Percentiles rank a stretch among this genome's conserved stretches.
Conservation (phyloP, 352 stramenopile species). For the Pythium guiyangense region DNA sequence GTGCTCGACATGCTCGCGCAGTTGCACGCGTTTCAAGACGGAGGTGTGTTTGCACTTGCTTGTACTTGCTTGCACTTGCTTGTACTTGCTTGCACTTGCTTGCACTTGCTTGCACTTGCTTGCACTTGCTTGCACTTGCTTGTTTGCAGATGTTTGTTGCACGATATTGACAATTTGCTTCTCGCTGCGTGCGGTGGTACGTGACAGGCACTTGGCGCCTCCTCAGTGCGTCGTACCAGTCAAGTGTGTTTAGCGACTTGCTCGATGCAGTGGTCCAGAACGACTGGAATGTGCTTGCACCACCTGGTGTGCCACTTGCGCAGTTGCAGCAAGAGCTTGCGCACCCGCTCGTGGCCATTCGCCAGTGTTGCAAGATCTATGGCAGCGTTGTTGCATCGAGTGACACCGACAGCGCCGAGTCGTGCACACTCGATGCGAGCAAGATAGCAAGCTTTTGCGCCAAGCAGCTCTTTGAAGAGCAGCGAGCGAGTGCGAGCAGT, state of each 20-base stretch:
- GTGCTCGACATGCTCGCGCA: constrained; percentile 51
- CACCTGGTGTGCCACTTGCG: constrained; percentile 36
- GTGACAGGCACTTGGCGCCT: constrained; percentile 46
- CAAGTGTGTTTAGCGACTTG: constrained; percentile 62
- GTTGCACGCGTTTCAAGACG: constrained; percentile 70
- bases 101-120: no score
- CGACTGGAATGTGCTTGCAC: constrained; percentile 48
- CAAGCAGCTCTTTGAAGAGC: constrained; percentile 69
- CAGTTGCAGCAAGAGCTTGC: constrained; percentile 29
- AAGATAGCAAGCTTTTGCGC: constrained; percentile 76
- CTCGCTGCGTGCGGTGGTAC: background rate
- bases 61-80: no score
- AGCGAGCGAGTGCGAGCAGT: constrained; percentile 24
- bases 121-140: no score
- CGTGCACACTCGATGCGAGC: constrained; percentile 41
- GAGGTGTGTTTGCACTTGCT: constrained; percentile 14
- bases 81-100: no score
- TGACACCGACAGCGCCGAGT: constrained; percentile 16
- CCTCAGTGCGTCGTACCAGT: constrained; percentile 50
- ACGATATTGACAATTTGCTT: background rate
- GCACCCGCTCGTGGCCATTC: constrained; percentile 48
- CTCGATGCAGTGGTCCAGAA: constrained; percentile 70
- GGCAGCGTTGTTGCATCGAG: constrained; percentile 17
- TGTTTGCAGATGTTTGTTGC: no score
- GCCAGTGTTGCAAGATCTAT: constrained; percentile 71